Conservation (phyloP, 768 basidiomycete species). For the Holtermanniella nyarrowii region DNA sequence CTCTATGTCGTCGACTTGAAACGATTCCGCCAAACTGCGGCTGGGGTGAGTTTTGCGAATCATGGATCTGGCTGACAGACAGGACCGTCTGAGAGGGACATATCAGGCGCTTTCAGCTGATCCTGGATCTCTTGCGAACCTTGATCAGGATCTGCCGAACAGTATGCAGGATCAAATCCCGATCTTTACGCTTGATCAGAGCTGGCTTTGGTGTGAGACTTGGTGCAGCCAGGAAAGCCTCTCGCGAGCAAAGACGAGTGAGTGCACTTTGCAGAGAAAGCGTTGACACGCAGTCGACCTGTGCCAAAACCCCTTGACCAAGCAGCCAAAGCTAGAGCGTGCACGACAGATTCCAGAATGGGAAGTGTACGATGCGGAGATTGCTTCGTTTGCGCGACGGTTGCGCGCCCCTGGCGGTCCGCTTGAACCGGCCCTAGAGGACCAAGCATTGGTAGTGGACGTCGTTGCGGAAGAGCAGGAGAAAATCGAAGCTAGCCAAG, state of each 20-base stretch:
- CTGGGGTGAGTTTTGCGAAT: conserved; percentile 45
- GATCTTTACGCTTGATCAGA: conserved; percentile 78
- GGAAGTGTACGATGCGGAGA: conserved; percentile 87
- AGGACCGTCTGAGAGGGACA: conserved; percentile 49
- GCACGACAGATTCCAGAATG: conserved; percentile 95
- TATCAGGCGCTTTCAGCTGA: conserved; percentile 92
- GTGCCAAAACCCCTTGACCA: conserved; percentile 92
- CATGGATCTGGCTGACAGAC: not conserved
- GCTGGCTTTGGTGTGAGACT: conserved; percentile 99
- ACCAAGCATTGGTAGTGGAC: not conserved
- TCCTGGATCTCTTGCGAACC: conserved; percentile 82
- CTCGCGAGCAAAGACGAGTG: conserved; percentile 42
- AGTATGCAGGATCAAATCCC: conserved; percentile 86
- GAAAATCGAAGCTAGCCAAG: not conserved
- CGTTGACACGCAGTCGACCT: conserved; percentile 60
- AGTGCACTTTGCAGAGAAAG: conserved; percentile 7
- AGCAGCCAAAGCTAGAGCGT: conserved; percentile 89
- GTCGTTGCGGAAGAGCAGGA: not conserved
- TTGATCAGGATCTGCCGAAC: conserved; percentile 97
- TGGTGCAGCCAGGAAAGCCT: conserved; percentile 63
- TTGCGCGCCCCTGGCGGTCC: conserved; percentile 7
- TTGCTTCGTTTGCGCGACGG: conserved; percentile 65
- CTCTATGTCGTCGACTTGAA: conserved; percentile 93
- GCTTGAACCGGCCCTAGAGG: not conserved
- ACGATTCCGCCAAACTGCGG: conserved; percentile 68